Evolutionary conservation across 352 stramenopile genomes (phyloP).

Genomic region (Phytopythium helicoides): DNA sequence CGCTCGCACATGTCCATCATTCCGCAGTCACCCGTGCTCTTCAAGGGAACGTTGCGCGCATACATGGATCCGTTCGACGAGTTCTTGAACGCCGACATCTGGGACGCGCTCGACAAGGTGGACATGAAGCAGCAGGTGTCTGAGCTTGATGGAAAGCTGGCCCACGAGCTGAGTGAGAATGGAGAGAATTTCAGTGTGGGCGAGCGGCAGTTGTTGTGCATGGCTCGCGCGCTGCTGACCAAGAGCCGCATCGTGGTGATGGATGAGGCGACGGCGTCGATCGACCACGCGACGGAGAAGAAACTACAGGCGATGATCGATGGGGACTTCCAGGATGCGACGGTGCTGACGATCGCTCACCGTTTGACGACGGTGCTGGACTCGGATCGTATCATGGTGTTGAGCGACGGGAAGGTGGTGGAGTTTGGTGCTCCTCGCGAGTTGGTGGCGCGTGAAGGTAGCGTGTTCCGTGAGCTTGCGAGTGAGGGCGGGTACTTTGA

Average conservation of each 20-base stretch:
- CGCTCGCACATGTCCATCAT: slow-evolving; percentile 44
- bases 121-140: slow-evolving; percentile 41
- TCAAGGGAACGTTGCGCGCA: slow-evolving; percentile 78
- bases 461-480: too few relatives aligned
- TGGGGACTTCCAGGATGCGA: too few relatives aligned
- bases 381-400: too few relatives aligned
- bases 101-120: slow-evolving; percentile 45
- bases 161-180: slow-evolving; percentile 38
- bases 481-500: too few relatives aligned
- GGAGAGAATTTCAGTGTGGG: slow-evolving; percentile 49
- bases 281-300: slow-evolving; percentile 56
- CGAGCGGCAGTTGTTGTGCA: slow-evolving; percentile 91
- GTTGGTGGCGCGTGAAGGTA: too few relatives aligned
- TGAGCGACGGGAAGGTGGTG: too few relatives aligned
- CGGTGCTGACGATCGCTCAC: too few relatives aligned
- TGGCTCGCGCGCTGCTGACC: slow-evolving; percentile 88
- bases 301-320: slow-evolving; percentile 63
- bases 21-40: slow-evolving; percentile 86
- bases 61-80: slow-evolving; percentile 89
- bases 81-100: slow-evolving; percentile 63
- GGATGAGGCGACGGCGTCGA: slow-evolving; percentile 91
- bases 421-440: too few relatives aligned
- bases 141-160: slow-evolving; percentile 6
- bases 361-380: too few relatives aligned
- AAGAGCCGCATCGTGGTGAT: slow-evolving; percentile 89